A percentile compares a stretch with the other conserved stretches of the same genome.
These are phyloP conservation scores for Tetradesmus obliquus DNA, from an alignment of 139 green algal species.

Conservation along the genomic window DNA sequence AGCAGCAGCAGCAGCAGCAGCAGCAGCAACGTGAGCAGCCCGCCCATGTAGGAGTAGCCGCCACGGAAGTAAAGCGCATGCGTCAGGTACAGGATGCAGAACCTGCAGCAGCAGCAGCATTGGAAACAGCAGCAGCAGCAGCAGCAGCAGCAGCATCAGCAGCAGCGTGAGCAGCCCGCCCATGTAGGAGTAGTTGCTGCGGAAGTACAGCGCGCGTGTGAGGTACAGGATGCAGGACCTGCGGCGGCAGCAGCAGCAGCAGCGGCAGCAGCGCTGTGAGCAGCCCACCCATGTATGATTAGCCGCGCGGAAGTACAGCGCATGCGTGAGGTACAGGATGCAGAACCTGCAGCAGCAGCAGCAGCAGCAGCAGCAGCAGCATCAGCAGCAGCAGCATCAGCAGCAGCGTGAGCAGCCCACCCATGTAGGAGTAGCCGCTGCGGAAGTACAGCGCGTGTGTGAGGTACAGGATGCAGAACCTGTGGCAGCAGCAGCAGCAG, in stretches of 20 bases:
- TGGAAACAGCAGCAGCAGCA: background rate
- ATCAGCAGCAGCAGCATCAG: too few relatives aligned
- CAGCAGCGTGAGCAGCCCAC: background rate
- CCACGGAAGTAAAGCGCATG: conserved; percentile 27
- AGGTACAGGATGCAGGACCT: too few relatives aligned
- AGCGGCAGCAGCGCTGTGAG: too few relatives aligned
- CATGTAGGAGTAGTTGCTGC: too few relatives aligned
- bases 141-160: background rate
- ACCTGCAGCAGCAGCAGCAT: background rate
- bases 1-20: background rate
- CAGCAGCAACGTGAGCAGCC: background rate
- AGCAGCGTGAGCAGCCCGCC: too few relatives aligned
- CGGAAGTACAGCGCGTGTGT: conserved; percentile 12
- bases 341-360: too few relatives aligned
- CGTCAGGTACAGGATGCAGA: background rate
- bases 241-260: too few relatives aligned
- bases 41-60: conserved; percentile 18
- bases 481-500: background rate
- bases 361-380: too few relatives aligned
- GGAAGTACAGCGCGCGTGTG: too few relatives aligned
- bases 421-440: conserved; percentile 7
- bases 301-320: too few relatives aligned
- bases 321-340: too few relatives aligned
- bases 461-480: conserved; percentile 7
- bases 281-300: too few relatives aligned